Evolutionary conservation across 306 rosid genomes (phyloP).

Genomic region (Purshia tridentata): DNA sequence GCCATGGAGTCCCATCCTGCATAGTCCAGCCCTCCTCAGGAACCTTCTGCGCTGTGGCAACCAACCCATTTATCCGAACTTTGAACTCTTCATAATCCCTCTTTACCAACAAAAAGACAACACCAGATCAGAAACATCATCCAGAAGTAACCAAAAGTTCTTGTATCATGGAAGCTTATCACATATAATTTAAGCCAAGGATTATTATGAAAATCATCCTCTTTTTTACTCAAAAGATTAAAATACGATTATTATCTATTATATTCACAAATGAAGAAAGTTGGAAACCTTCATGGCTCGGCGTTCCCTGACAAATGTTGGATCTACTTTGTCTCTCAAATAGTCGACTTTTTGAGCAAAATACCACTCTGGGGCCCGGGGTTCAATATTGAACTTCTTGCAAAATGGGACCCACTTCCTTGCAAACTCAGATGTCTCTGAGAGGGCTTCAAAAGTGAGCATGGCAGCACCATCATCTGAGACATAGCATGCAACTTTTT

Average conservation of each 20-base stretch:
- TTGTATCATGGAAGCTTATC: background rate
- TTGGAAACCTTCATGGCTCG: slow-evolving; percentile 79
- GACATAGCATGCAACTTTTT: slow-evolving; percentile 88
- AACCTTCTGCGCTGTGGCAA: slow-evolving; percentile 80
- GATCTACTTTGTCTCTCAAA: slow-evolving; percentile 74
- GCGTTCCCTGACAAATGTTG: slow-evolving; percentile 70
- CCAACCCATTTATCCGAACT: slow-evolving; percentile 77
- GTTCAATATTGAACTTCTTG: slow-evolving; percentile 78
- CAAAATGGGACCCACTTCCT: slow-evolving; percentile 97
- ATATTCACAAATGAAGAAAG: background rate
- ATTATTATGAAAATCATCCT: background rate
- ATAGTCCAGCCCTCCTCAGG: slow-evolving; percentile 99
- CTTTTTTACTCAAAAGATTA: background rate
- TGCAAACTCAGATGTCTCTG: slow-evolving; percentile 92
- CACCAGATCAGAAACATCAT: slow-evolving; percentile 19
- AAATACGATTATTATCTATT: background rate
- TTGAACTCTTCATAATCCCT: slow-evolving; percentile 93
- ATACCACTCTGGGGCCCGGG: slow-evolving; percentile 96
- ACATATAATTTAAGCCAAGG: background rate
- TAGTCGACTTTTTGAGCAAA: slow-evolving; percentile 82
- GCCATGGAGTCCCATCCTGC: slow-evolving; percentile 99
- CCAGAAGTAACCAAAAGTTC: background rate
- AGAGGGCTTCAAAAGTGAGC: slow-evolving; percentile 94
- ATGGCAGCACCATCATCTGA: slow-evolving; percentile 97
- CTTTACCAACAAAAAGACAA: slow-evolving; percentile 40